Evolutionary conservation across 2,329 filamentous ascomycete species (phyloP), one percentile per base, ranked within the genome.

Genomic region (Spiromastix sp.): DNA sequence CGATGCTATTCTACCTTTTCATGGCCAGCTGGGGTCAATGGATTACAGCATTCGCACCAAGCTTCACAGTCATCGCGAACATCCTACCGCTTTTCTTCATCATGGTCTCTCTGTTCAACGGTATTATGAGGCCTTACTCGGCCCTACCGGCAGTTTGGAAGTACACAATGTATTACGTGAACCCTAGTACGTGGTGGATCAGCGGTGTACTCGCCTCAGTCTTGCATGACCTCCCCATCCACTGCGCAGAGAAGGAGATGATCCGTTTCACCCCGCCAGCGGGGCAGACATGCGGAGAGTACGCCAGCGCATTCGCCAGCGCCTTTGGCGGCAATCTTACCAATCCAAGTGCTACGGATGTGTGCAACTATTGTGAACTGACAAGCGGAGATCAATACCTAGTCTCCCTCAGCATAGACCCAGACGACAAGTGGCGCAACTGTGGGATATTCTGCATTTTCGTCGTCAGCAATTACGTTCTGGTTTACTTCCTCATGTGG

Each of bases 11-110:
- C 62, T 85, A 77, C 64, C 56, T 87, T 5, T 87, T 86, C 67
- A 72, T 78, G 54, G 72, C 71, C 21, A 77, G 68, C 45, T 87
- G 79, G 82, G 85, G 81, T 13, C 83, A 86, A 54, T 89, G 81
- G 81, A 85, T 91, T 46, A 82, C 78, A 42, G 83, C 85, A 1
- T 86, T 86, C 56, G 81, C 83, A 0, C 82, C 83, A 0, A 78
- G 69, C 26, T 85, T 85, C 60, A 84, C 81, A 1, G 80, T 85
- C 43, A 85, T 87, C 44, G 76, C 75, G 28, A 85, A 87, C 50
- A 60, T 79, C 15, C 64, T 85, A 4, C 82, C 82, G 1, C 85
- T 87, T 64, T 85, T 87, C 70, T 82, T 87, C 61, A 76, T 86
- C 55, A 77, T 84, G 65, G 79, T 83, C 49, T 70, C 70, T 26